phyloP scores from a whole-genome alignment of 1,284 basidiomycete genomes.

The Sanguinoderma infundibulare region DNA sequence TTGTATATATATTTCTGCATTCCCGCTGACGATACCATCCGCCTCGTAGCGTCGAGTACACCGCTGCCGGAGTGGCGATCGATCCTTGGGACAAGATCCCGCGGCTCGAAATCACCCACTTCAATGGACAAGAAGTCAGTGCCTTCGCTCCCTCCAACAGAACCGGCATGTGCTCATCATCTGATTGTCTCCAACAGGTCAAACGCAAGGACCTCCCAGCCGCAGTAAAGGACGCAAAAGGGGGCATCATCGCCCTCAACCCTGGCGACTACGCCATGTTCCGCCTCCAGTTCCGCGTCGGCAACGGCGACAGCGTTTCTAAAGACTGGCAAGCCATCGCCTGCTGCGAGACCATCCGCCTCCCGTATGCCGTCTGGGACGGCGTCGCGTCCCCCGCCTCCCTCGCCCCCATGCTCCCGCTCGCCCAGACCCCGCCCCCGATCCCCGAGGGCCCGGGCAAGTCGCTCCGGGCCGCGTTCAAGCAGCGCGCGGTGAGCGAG shows the following conservation, averaged over 20 bases:
- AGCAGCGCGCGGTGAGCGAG: constrained; percentile 9
- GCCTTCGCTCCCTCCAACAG: background rate
- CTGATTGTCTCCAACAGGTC: background rate
- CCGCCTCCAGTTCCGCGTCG: constrained; percentile 18
- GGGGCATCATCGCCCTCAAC: constrained; percentile 9
- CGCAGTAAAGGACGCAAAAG: constrained; percentile 5
- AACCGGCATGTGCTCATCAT: background rate
- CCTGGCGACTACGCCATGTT: constrained; percentile 13
- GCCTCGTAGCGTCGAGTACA: background rate
- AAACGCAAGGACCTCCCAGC: background rate
- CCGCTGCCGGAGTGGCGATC: constrained; percentile 8
- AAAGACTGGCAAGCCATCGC: constrained; percentile 17
- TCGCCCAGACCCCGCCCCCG: background rate
- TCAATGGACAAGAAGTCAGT: constrained; percentile 16
- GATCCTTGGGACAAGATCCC: constrained; percentile 17
- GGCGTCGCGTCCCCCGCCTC: constrained; percentile 1
- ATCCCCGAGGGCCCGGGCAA: background rate
- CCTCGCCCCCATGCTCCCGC: constrained; percentile 4
- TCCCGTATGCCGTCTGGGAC: constrained; percentile 16
- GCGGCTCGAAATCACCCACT: background rate
- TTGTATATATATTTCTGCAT: too few species aligned
- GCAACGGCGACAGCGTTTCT: constrained; percentile 10
- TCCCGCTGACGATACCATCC: too few species aligned
- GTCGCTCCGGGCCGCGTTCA: constrained; percentile 7
- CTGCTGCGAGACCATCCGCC: constrained; percentile 4